Base-by-base conservation (phyloP, 2,329 filamentous ascomycete genomes). In the Fusarium pilosicola region DNA sequence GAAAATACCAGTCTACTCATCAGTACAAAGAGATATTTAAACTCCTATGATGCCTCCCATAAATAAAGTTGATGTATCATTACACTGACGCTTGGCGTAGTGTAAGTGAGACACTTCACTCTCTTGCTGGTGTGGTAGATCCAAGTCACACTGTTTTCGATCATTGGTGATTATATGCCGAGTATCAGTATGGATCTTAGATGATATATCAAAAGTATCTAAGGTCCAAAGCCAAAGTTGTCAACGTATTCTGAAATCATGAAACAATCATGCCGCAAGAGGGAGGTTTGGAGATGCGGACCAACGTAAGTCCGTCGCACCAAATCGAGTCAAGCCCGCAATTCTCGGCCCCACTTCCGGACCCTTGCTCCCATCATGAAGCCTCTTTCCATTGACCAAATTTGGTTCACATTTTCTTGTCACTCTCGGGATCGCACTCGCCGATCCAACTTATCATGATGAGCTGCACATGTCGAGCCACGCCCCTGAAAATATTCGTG, bases 391-490 rank as follows among this genome's bases (percentile, higher is more conserved):
- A 38, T 48, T 55, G 66, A 28, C 68, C 36, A 71, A 69, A 69
- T 73, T 73, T 73, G 57, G 68, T 69, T 65, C 74, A 60, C 66
- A 66, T 77, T 78, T 78, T 78, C 59, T 67, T 63, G 62, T 52
- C 36, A 49, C 46, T 51, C 55, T 48, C 46, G 39, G 39, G 46
- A 70, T 62, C 49, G 42, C 36, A 38, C 28, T 30, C 36, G 38
- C 60, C 44, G 58, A 58, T 59, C 56, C 39, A 54, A 63, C 55
- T 45, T 66, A 39, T 67, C 71, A 74, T 69, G 54, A 88, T 88
- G 87, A 82, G 77, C 69, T 88, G 87, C 76, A 79, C 83, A 28
- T 89, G 87, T 70, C 84, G 85, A 65, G 82, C 80, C 12, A 80
- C 82, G 36, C 82, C 87, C 14, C 78, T 87, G 74, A 81, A 82